phyloP scores from a whole-genome alignment of 352 stramenopile genomes.

The Blastocystis sp. region DNA sequence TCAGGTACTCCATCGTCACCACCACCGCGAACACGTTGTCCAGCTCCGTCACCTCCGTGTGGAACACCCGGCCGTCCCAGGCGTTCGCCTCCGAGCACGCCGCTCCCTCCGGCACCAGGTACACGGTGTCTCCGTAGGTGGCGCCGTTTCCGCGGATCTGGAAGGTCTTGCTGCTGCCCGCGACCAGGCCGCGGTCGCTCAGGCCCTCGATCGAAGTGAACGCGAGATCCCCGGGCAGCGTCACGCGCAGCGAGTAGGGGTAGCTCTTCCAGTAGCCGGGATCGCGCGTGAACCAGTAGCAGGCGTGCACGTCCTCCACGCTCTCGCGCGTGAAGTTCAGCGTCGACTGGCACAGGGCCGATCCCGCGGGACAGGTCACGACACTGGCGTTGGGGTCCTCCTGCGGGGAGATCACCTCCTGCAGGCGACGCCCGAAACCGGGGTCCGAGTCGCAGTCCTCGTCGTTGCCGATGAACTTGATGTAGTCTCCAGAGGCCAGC shows the following conservation, averaged over 20 bases:
- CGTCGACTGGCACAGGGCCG: neutral
- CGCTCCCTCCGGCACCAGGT: neutral
- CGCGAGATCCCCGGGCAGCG: conserved; percentile 7
- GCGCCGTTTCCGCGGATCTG: conserved; percentile 45
- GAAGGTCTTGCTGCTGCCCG: neutral
- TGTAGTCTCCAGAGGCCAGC: conserved; percentile 42
- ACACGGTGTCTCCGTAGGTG: conserved; percentile 42
- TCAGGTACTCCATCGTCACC: conserved; percentile 18
- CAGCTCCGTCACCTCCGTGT: conserved; percentile 4
- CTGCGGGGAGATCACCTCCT: neutral
- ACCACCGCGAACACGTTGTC: conserved; percentile 26
- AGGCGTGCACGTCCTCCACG: conserved; percentile 33
- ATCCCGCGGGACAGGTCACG: conserved; percentile 8
- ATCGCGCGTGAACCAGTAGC: conserved; percentile 45
- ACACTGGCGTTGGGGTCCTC: neutral
- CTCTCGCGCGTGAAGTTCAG: conserved; percentile 11
- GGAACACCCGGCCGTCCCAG: conserved; percentile 31
- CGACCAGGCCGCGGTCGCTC: conserved; percentile 24
- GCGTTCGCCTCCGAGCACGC: conserved; percentile 7
- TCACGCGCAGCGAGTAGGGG: neutral
- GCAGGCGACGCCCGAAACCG: conserved; percentile 37
- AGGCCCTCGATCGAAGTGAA: conserved; percentile 31
- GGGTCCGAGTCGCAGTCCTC: conserved; percentile 47
- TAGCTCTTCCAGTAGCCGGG: conserved; percentile 61
- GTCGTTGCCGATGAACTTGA: conserved; percentile 46